Evolutionary conservation across 164 flowering plant species (phyloP), one percentile per base, ranked within the genome.

Genomic region (Kalanchoe fedtschenkoi): DNA sequence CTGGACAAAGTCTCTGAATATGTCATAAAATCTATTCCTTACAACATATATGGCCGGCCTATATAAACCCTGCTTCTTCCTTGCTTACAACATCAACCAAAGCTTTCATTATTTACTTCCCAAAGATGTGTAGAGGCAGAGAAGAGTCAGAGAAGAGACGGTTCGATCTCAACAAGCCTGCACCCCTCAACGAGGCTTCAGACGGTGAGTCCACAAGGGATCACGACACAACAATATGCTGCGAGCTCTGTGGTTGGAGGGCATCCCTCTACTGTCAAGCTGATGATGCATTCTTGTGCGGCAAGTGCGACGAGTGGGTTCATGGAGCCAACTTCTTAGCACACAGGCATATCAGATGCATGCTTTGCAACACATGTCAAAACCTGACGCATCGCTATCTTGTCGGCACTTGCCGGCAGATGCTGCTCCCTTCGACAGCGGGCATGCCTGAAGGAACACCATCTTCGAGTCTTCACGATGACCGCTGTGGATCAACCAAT

Each of bases 261-360:
- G 84, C 84, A n/a, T 38, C 75, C 1, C 24, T 82, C 39, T 82
- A 80, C 58, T 85, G 87, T 64, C 72, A 73, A 54, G 87, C 90
- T 0, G 90, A 85, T 54, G 77, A 77, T 19, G 87, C 90, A 0
- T 82, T 62, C 68, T 67, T 85, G 15, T 82, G 90, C 43, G 7
- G 60, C 21, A 76, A 75, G 64, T 82, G 90, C 51, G 85, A 82
- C 46, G 71, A 39, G 63, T 62, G 61, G 71, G 85, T 81, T 43
- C 87, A 85, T 64, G 76, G 72, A 30, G 87, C 87, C 17, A 82
- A 82, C 43, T 75, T 82, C 70, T 67, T 82, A 29, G 90, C 83
- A 4, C 62, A 35, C 17, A 76, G 87, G 57, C 87, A 85, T 53
- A 63, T 81, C 19, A 66, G 87, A 66, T 75, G 83, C 65, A 53